Evolutionary conservation across 176 grass and related monocot species (phyloP).

Genomic region (Cenchrus americanus): DNA sequence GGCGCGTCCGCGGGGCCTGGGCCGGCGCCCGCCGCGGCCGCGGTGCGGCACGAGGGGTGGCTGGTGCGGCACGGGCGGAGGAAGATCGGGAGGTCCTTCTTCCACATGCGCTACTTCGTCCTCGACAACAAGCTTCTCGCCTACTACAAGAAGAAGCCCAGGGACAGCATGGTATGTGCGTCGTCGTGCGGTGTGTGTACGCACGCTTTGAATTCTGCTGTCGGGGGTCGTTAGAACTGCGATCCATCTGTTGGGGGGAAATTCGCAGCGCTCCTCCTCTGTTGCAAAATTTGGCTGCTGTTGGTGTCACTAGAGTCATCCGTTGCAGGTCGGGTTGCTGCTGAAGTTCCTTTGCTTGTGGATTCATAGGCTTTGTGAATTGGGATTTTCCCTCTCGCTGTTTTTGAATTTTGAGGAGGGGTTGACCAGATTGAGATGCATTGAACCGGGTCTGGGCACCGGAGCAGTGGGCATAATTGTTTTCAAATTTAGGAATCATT

Average conservation of each 20-base stretch:
- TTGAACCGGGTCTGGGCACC: background rate
- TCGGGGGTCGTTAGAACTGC: background rate
- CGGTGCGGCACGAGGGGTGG: slow-evolving; percentile 76
- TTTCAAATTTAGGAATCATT: slow-evolving; percentile 7
- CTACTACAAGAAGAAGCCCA: slow-evolving; percentile 92
- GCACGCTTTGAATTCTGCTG: background rate
- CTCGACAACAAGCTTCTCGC: slow-evolving; percentile 67
- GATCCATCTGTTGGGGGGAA: background rate
- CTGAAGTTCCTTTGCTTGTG: background rate
- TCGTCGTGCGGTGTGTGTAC: background rate
- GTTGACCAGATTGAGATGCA: slow-evolving; percentile 28
- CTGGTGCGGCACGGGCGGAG: slow-evolving; percentile 81
- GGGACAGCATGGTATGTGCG: slow-evolving; percentile 64
- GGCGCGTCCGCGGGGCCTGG: background rate
- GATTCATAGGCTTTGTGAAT: background rate
- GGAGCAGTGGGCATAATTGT: background rate
- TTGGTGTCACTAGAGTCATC: background rate
- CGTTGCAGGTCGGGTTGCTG: background rate
- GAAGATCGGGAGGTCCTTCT: slow-evolving; percentile 83
- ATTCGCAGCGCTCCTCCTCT: background rate
- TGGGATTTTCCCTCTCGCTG: background rate
- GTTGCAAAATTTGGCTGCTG: background rate
- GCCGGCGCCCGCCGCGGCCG: background rate
- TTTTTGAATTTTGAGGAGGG: slow-evolving; percentile 17
- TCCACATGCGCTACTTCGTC: slow-evolving; percentile 84